Conservation (phyloP, 129 eudicot species). For the Centella asiatica region DNA sequence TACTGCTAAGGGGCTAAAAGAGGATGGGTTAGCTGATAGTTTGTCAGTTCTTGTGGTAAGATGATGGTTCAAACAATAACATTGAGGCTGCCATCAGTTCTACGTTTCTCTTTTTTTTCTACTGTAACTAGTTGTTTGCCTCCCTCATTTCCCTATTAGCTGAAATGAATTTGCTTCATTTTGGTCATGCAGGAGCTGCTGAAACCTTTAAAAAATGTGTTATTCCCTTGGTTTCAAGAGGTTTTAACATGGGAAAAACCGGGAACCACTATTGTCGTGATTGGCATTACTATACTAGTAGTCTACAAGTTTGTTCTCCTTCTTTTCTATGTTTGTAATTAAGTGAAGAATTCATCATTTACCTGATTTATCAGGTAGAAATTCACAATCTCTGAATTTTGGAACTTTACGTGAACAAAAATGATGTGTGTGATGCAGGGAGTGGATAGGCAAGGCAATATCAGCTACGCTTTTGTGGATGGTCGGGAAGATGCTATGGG, state of each 20-base stretch:
- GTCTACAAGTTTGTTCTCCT: conserved; percentile 56
- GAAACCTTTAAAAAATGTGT: conserved; percentile 30
- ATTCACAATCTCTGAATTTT: not conserved
- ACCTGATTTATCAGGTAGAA: not conserved
- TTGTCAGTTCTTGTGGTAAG: conserved; percentile 63
- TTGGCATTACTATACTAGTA: conserved; percentile 38
- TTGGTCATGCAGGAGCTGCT: conserved; percentile 51
- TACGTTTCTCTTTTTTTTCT: not conserved
- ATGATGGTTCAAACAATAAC: not conserved
- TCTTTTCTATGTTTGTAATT: not conserved
- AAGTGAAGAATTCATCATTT: not conserved
- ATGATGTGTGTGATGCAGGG: conserved; percentile 29
- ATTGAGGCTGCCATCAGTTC: not conserved
- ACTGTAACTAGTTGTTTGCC: not conserved
- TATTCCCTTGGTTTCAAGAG: conserved; percentile 43
- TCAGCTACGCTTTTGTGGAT: conserved; percentile 53
- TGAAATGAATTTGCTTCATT: not conserved
- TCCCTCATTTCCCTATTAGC: not conserved
- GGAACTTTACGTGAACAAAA: not conserved
- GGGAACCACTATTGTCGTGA: conserved; percentile 25
- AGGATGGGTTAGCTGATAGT: conserved; percentile 76
- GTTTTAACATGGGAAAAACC: conserved; percentile 68
- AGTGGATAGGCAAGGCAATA: conserved; percentile 71
- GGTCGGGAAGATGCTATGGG: conserved; percentile 48
- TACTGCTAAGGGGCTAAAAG: conserved; percentile 58